Conservation (phyloP, 2,329 filamentous ascomycete species). For the Ascochyta clinopodiicola region DNA sequence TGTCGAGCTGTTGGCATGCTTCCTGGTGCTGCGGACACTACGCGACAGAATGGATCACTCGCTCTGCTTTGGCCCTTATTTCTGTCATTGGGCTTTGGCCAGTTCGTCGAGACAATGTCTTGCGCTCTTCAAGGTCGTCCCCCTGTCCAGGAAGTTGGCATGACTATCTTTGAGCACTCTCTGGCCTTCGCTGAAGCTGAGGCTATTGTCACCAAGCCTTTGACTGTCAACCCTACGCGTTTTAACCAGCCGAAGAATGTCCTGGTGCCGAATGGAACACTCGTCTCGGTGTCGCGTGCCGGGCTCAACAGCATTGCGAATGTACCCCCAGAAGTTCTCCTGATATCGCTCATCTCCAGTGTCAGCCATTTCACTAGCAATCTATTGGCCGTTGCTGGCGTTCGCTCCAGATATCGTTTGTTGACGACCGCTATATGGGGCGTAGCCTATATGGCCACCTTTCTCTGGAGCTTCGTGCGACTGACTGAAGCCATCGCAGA, state of each 20-base stretch:
- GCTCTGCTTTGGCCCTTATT: constrained; percentile 78
- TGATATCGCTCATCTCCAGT: constrained; percentile 86
- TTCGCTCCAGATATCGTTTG: constrained; percentile 81
- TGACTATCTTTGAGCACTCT: constrained; percentile 96
- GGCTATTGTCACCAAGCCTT: constrained; percentile 79
- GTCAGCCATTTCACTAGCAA: constrained; percentile 90
- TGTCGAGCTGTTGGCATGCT: constrained; percentile 78
- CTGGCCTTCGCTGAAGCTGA: constrained; percentile 96
- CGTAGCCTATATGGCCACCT: constrained; percentile 84
- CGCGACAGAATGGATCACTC: constrained; percentile 76
- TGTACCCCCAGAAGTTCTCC: constrained; percentile 84
- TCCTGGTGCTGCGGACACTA: constrained; percentile 58
- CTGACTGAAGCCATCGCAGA: constrained; percentile 47
- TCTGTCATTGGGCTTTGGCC: constrained; percentile 71
- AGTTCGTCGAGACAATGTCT: constrained; percentile 87
- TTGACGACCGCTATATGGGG: constrained; percentile 90
- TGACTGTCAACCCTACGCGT: constrained; percentile 72
- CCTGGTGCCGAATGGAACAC: constrained; percentile 54
- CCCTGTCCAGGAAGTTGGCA: constrained; percentile 84
- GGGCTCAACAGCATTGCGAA: constrained; percentile 81
- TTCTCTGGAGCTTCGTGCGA: constrained; percentile 73
- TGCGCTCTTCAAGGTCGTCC: constrained; percentile 86
- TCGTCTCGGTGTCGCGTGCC: constrained; percentile 54
- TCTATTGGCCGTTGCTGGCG: constrained; percentile 77
- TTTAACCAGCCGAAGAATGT: constrained; percentile 49